These are phyloP conservation scores for Oxytropis ochrocephala DNA, from an alignment of 306 rosid species.

Conservation along the genomic window DNA sequence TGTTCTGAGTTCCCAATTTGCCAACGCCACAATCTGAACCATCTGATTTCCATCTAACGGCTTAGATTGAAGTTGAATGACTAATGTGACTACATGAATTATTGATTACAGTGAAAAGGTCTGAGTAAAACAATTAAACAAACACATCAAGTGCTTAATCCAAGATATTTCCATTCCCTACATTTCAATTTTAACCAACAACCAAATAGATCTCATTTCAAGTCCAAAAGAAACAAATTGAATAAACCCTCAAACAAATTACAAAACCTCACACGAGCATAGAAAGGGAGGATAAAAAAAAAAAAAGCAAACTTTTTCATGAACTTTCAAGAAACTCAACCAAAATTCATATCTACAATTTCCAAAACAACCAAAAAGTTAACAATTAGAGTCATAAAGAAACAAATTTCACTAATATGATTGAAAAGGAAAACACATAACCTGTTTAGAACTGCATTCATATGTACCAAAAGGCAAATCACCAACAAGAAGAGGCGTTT, in stretches of 20 bases:
- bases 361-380: not conserved
- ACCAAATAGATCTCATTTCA: not conserved
- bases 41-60: no score
- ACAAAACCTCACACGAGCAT: not conserved
- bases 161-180: not conserved
- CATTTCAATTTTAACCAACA: not conserved
- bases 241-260: not conserved
- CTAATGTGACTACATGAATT: no score
- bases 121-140: slow-evolving; percentile 4
- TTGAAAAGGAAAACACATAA: not conserved
- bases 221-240: not conserved
- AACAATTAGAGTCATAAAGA: not conserved
- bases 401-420: not conserved
- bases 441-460: slow-evolving; percentile 68
- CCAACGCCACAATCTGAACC: no score
- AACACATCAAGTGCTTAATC: not conserved
- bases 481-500: slow-evolving; percentile 69
- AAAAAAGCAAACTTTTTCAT: not conserved
- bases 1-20: no score
- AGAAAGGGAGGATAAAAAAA: not conserved
- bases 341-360: not conserved
- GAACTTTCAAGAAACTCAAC: not conserved
- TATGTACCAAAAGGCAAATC: slow-evolving; percentile 85
- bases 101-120: no score
- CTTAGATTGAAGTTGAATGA: no score